These are phyloP conservation scores for Magnaporthiopsis incrustans DNA, from an alignment of 2,329 filamentous ascomycete genomes.

Conservation along the genomic window DNA sequence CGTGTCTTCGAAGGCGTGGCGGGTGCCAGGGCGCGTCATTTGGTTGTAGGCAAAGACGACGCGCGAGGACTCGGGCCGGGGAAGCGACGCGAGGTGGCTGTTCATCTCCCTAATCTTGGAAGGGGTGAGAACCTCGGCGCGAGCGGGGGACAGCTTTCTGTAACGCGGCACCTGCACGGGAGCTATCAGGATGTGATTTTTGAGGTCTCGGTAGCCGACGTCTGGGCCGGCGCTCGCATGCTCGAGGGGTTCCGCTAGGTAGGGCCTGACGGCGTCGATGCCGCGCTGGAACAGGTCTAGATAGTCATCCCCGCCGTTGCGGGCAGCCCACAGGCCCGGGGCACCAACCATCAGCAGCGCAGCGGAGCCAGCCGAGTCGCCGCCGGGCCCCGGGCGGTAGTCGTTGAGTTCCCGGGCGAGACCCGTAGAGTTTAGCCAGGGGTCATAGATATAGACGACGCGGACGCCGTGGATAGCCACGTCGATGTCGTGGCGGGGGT, in stretches of 20 bases:
- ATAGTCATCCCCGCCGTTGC: constrained; percentile 37
- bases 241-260: constrained; percentile 16
- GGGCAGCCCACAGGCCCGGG: constrained; percentile 46
- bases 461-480: constrained; percentile 35
- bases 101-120: constrained; percentile 45
- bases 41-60: constrained; percentile 42
- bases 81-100: constrained; percentile 35
- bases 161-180: constrained; percentile 35
- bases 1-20: constrained; percentile 32
- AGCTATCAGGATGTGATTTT: constrained; percentile 19
- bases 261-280: constrained; percentile 35
- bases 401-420: constrained; percentile 31
- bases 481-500: constrained; percentile 36
- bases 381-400: constrained; percentile 21
- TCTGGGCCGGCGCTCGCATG: constrained; percentile 6
- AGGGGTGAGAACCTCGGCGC: constrained; percentile 35
- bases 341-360: constrained; percentile 44
- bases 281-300: constrained; percentile 35
- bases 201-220: constrained; percentile 12
- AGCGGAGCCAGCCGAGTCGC: constrained; percentile 24
- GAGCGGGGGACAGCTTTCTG: constrained; percentile 30
- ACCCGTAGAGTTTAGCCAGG: constrained; percentile 45
- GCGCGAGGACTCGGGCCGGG: constrained; percentile 30
- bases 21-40: constrained; percentile 28
- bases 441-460: constrained; percentile 55